phyloP scores from a whole-genome alignment of 2,329 filamentous ascomycete species.

The Arachnomyces sp. region DNA sequence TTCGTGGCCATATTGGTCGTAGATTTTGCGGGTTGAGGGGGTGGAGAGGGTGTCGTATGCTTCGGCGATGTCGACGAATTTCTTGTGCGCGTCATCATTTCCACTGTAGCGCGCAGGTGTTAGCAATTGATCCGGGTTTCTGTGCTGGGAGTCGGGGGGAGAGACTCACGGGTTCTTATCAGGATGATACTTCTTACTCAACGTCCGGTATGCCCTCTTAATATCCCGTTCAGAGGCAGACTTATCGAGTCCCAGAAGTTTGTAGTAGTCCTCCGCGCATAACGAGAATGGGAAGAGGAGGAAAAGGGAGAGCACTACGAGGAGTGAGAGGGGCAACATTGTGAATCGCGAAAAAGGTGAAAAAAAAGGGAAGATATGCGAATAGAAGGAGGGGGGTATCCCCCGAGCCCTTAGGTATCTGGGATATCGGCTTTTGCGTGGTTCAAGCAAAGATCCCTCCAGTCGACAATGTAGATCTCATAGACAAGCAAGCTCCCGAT shows the following conservation, averaged over 20 bases:
- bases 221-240: slow-evolving; percentile 77
- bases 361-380: not conserved
- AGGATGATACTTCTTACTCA: slow-evolving; percentile 94
- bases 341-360: not conserved
- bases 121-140: not conserved
- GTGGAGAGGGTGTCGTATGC: slow-evolving; percentile 89
- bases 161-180: slow-evolving; percentile 87
- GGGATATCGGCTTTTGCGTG: no score
- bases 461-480: no score
- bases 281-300: slow-evolving; percentile 30
- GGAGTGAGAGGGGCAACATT: slow-evolving; percentile 29
- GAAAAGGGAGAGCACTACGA: slow-evolving; percentile 27
- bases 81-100: slow-evolving; percentile 70
- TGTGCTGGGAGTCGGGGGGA: not conserved
- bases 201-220: slow-evolving; percentile 82
- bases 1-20: slow-evolving; percentile 90
- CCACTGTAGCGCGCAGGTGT: slow-evolving; percentile 45
- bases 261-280: slow-evolving; percentile 41
- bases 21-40: slow-evolving; percentile 71
- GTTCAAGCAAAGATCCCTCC: no score
- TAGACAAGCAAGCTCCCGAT: no score
- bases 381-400: not conserved
- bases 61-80: slow-evolving; percentile 89
- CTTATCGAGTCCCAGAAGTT: slow-evolving; percentile 74
- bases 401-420: no score